Conservation (phyloP, 1,284 basidiomycete genomes). For the Moesziomyces sp. region DNA sequence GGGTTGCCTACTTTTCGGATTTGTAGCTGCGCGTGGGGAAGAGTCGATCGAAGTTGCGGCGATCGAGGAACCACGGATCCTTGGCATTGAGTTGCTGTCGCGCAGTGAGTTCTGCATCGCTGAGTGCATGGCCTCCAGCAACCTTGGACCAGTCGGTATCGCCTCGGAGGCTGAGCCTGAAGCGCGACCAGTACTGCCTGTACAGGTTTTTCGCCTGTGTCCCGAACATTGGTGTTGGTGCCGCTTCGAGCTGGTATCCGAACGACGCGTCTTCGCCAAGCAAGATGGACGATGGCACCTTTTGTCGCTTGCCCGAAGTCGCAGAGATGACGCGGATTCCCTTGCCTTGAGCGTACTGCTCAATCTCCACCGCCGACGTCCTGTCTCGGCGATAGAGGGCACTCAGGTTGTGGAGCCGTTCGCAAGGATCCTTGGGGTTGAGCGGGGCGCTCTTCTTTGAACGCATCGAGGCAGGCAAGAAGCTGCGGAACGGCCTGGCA, state of each 20-base stretch:
- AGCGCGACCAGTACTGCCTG: constrained; percentile 37
- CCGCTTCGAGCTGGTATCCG: constrained; percentile 49
- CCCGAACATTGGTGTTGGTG: constrained; percentile 30
- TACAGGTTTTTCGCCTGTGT: constrained; percentile 45
- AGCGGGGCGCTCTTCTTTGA: constrained; percentile 22
- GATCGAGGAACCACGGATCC: constrained; percentile 53
- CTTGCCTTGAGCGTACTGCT: constrained; percentile 32
- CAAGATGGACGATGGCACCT: constrained; percentile 40
- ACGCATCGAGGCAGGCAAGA: constrained; percentile 32
- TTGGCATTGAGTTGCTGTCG: constrained; percentile 27
- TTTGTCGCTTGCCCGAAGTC: constrained; percentile 19
- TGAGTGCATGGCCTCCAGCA: constrained; percentile 13
- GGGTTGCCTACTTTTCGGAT: constrained; percentile 3
- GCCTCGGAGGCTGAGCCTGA: constrained; percentile 46
- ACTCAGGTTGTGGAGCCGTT: constrained; percentile 33
- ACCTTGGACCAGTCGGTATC: constrained; percentile 38
- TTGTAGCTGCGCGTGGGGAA: constrained; percentile 28
- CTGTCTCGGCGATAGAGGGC: constrained; percentile 33
- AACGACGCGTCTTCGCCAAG: constrained; percentile 35
- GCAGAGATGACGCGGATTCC: constrained; percentile 19
- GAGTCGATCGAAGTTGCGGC: constrained; percentile 46
- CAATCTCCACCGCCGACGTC: constrained; percentile 41
- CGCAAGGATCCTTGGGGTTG: constrained; percentile 25
- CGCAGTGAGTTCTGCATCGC: constrained; percentile 17
- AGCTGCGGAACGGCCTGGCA: constrained; percentile 25